A percentile compares a stretch with the other conserved stretches of the same genome.
These are phyloP conservation scores for Chrysanthemum seticuspe DNA, from an alignment of 129 eudicot species.

Conservation along the genomic window DNA sequence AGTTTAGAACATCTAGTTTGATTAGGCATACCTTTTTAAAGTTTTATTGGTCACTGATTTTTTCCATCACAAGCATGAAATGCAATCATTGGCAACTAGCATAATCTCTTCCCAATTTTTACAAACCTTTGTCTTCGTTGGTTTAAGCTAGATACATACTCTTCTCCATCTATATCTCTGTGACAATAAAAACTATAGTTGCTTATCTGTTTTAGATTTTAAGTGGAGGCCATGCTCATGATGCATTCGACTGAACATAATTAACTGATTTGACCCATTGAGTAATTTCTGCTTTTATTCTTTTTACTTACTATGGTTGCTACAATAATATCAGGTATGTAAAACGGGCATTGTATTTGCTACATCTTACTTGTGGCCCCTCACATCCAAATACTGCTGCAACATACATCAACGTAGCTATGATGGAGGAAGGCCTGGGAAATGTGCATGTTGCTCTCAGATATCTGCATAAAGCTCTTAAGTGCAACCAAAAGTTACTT, in stretches of 20 bases:
- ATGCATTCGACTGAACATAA: too few relatives aligned
- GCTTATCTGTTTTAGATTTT: too few relatives aligned
- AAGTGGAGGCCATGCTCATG: too few relatives aligned
- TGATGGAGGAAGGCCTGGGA: slow-evolving; percentile 99
- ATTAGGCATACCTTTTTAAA: too few relatives aligned
- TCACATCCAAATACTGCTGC: slow-evolving; percentile 99
- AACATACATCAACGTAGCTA: slow-evolving; percentile 96
- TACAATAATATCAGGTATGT: slow-evolving; percentile 60
- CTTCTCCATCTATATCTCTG: too few relatives aligned
- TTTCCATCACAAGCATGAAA: background rate
- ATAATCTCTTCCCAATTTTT: background rate
- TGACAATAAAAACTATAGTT: too few relatives aligned
- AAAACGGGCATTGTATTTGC: slow-evolving; percentile 85
- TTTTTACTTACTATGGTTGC: background rate
- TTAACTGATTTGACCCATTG: too few relatives aligned
- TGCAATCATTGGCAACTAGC: background rate
- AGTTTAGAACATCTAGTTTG: too few relatives aligned
- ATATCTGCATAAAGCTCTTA: slow-evolving; percentile 97
- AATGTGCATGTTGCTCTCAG: slow-evolving; percentile 98
- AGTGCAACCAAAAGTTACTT: slow-evolving; percentile 91
- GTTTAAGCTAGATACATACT: too few relatives aligned
- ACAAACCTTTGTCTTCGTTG: too few relatives aligned
- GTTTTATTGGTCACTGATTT: background rate
- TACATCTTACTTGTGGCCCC: slow-evolving; percentile 97
- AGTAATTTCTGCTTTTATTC: background rate